Conservation (phyloP, 148 eudicot species). For the Camellia lanceoleosa region DNA sequence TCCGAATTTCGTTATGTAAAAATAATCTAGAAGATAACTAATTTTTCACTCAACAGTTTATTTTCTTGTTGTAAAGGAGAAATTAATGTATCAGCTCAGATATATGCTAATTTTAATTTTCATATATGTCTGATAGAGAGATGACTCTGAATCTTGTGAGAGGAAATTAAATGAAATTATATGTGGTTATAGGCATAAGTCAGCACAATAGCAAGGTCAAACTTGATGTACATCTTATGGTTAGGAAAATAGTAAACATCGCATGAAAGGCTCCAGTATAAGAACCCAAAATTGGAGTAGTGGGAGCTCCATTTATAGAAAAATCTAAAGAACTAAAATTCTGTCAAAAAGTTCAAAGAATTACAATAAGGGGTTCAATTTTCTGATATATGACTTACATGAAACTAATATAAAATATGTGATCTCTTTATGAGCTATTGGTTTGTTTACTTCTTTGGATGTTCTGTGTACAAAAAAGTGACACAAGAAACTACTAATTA, state of each 20-base stretch:
- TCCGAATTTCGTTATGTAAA: background rate
- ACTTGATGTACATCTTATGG: background rate
- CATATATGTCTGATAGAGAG: background rate
- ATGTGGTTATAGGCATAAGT: background rate
- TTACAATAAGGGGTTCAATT: background rate
- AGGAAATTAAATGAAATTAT: background rate
- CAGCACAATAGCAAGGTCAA: background rate
- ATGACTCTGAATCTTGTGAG: background rate
- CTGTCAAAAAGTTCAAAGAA: background rate
- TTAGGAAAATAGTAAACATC: background rate
- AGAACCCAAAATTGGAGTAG: background rate
- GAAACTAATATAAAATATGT: background rate
- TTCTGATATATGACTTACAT: slow-evolving; percentile 7
- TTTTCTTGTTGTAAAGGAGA: no score
- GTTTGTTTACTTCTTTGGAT: background rate
- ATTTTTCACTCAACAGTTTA: background rate
- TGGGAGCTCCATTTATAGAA: background rate
- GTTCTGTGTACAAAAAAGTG: background rate
- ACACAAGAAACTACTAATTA: background rate
- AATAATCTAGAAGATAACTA: slow-evolving; percentile 1
- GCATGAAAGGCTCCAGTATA: background rate
- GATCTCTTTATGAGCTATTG: background rate
- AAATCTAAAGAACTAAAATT: background rate
- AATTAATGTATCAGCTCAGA: no score
- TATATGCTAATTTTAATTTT: no score